A percentile compares a stretch with the other conserved stretches of the same genome.
phyloP scores from a whole-genome alignment of 1,284 basidiomycete genomes.

The Naganishia sp. region DNA sequence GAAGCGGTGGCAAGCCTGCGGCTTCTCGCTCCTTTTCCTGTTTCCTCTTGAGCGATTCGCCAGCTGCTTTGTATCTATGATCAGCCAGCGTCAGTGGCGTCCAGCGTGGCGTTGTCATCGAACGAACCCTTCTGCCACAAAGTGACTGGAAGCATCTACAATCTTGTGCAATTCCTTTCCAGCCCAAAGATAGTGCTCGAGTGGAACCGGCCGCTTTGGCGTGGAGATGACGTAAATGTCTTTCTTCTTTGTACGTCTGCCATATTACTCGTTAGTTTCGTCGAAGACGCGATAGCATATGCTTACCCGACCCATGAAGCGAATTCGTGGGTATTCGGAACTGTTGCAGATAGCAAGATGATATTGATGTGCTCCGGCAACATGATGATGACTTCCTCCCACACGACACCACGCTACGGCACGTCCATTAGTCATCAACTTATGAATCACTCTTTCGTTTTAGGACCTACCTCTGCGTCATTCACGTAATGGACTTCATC shows the following conservation, averaged over 20 bases:
- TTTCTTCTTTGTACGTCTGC: conserved; percentile 95
- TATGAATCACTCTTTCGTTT: conserved; percentile 3
- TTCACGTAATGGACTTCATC: conserved; percentile 99
- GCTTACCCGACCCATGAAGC: conserved; percentile 98
- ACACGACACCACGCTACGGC: conserved; percentile 88
- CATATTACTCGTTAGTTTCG: neutral
- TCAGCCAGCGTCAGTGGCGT: conserved; percentile 16
- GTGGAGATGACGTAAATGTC: conserved; percentile 99
- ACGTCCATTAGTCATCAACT: neutral
- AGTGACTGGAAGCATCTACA: conserved; percentile 79
- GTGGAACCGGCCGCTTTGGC: conserved; percentile 89
- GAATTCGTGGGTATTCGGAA: conserved; percentile 97
- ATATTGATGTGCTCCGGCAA: conserved; percentile 95
- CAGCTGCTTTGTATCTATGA: conserved; percentile 79
- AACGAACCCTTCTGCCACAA: conserved; percentile 69
- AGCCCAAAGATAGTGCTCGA: conserved; percentile 96
- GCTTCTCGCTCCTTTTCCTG: conserved; percentile 98
- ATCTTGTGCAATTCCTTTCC: conserved; percentile 90
- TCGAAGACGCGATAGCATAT: no score
- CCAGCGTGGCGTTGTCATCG: conserved; percentile 10
- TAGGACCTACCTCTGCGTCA: conserved; percentile 79
- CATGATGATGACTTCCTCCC: conserved; percentile 99
- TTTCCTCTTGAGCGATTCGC: conserved; percentile 83
- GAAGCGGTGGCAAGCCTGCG: conserved; percentile 79
- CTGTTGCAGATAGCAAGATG: conserved; percentile 94